phyloP scores from a whole-genome alignment of 306 rosid genomes.

The Ormosia semicastrata region DNA sequence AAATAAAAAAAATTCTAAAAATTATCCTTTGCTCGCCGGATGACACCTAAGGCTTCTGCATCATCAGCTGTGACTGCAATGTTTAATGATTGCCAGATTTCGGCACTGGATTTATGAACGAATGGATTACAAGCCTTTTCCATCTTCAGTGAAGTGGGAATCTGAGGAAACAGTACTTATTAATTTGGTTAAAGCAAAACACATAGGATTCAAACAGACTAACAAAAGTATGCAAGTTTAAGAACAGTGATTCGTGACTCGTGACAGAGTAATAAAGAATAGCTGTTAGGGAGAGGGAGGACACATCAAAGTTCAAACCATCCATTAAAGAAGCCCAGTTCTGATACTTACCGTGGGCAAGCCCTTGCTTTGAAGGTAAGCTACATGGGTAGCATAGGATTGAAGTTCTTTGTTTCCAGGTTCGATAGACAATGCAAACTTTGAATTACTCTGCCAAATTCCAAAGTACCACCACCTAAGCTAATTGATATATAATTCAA shows the following conservation, averaged over 20 bases:
- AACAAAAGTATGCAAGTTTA: not conserved
- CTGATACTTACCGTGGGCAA: constrained; percentile 69
- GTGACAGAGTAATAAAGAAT: not conserved
- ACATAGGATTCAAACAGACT: not conserved
- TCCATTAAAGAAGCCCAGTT: not conserved
- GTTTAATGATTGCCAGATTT: constrained; percentile 57
- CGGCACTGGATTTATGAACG: constrained; percentile 63
- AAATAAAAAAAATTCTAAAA: constrained; percentile 40
- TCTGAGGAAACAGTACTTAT: constrained; percentile 36
- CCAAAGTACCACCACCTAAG: not conserved
- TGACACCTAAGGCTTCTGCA: constrained; percentile 68
- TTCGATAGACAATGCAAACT: constrained; percentile 84
- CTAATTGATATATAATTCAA: too few relatives aligned
- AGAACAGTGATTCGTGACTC: not conserved
- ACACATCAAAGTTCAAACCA: not conserved
- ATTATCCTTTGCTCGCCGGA: constrained; percentile 70
- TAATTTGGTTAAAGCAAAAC: not conserved
- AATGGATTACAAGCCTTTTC: constrained; percentile 88
- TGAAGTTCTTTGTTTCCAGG: constrained; percentile 80
- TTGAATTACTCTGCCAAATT: constrained; percentile 69
- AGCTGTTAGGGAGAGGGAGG: not conserved
- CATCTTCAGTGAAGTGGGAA: constrained; percentile 67
- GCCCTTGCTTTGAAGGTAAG: constrained; percentile 74
- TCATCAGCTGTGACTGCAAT: constrained; percentile 63
- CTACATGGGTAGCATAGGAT: constrained; percentile 69